A percentile compares a stretch with the other conserved stretches of the same genome.
Conservation (phyloP, 2,329 filamentous ascomycete genomes). For the Paraphaeosphaeria minitans region DNA sequence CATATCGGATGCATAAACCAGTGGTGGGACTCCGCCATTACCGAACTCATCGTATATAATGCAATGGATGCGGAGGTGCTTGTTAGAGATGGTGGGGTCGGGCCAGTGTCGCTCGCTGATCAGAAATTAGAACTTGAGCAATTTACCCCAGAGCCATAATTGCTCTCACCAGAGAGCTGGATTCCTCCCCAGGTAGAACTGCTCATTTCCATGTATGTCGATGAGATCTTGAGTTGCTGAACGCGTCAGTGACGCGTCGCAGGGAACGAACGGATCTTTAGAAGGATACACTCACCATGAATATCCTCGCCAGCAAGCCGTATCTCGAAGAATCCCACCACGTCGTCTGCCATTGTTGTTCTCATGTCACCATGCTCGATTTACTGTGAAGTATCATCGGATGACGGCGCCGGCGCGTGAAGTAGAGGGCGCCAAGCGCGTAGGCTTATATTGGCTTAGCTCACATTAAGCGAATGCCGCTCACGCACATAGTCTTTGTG, state of each 20-base stretch:
- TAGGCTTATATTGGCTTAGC: slow-evolving; percentile 4
- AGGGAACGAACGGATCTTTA: background rate
- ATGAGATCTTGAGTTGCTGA: slow-evolving; percentile 34
- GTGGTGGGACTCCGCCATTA: slow-evolving; percentile 45
- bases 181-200: slow-evolving; percentile 45
- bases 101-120: slow-evolving; percentile 38
- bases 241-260: slow-evolving; percentile 21
- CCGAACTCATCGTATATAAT: slow-evolving; percentile 51
- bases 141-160: slow-evolving; percentile 3
- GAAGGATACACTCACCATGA: slow-evolving; percentile 22
- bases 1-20: slow-evolving; percentile 55
- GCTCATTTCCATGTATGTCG: slow-evolving; percentile 41
- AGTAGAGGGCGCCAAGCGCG: slow-evolving; percentile 12
- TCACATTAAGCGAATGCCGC: background rate
- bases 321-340: slow-evolving; percentile 37
- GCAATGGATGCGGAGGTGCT: slow-evolving; percentile 54
- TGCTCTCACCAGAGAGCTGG: slow-evolving; percentile 38
- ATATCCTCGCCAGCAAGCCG: slow-evolving; percentile 18
- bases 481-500: slow-evolving; percentile 9
- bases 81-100: slow-evolving; percentile 49
- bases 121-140: slow-evolving; percentile 22
- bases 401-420: background rate
- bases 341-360: slow-evolving; percentile 30
- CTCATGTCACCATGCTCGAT: no score
- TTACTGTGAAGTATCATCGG: no score